Conservation (phyloP, 2,329 filamentous ascomycete genomes). For the Fusarium sp. region DNA sequence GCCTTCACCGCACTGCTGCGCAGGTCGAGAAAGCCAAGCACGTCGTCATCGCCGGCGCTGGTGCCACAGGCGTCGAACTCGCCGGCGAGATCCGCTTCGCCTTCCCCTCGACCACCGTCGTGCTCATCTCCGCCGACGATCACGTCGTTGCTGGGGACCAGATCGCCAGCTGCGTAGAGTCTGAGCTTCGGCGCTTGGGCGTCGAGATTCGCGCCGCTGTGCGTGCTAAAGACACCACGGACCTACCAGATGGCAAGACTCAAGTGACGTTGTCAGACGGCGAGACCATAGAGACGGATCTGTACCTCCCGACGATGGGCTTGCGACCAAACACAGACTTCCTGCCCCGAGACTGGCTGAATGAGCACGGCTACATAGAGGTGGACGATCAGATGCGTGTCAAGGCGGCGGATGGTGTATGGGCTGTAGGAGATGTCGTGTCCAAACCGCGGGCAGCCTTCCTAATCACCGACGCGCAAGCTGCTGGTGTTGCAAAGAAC, state of each 20-base stretch:
- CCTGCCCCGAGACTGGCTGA: slow-evolving; percentile 62
- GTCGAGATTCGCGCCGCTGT: slow-evolving; percentile 64
- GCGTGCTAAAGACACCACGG: slow-evolving; percentile 56
- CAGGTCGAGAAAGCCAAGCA: slow-evolving; percentile 63
- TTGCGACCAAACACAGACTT: slow-evolving; percentile 70
- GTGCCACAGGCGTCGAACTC: slow-evolving; percentile 70
- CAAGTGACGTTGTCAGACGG: slow-evolving; percentile 64
- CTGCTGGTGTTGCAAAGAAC: slow-evolving; percentile 68
- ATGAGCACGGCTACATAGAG: slow-evolving; percentile 61
- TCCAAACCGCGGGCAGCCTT: slow-evolving; percentile 69
- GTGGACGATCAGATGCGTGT: slow-evolving; percentile 69
- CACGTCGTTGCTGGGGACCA: slow-evolving; percentile 63
- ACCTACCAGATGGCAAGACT: slow-evolving; percentile 61
- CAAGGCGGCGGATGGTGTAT: slow-evolving; percentile 62
- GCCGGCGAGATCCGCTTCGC: slow-evolving; percentile 69
- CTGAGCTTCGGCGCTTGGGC: slow-evolving; percentile 68
- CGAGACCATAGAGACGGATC: slow-evolving; percentile 65
- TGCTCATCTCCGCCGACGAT: slow-evolving; percentile 62
- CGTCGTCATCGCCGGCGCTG: slow-evolving; percentile 71
- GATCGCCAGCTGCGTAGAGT: slow-evolving; percentile 58
- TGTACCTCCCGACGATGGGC: slow-evolving; percentile 72
- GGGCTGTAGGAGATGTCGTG: slow-evolving; percentile 70
- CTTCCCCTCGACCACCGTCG: slow-evolving; percentile 65
- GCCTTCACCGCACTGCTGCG: slow-evolving; percentile 59
- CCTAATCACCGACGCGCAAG: slow-evolving; percentile 73